Base-by-base conservation (phyloP, 257 asterid species). In the Salvia rosmarinus region DNA sequence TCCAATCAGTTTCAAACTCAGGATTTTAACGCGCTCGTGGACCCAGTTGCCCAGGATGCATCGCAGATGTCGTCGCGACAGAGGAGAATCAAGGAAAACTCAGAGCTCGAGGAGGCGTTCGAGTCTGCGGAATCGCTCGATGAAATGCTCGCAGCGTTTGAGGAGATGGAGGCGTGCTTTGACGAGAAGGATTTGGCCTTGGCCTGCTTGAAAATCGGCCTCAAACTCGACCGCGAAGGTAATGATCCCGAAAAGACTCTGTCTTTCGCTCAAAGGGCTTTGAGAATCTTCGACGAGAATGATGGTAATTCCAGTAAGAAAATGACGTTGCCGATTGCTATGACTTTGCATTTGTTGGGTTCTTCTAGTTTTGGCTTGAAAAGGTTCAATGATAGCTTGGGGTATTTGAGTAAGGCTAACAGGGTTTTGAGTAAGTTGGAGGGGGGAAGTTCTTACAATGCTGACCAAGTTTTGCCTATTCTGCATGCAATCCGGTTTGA, bases 301-400 rank as follows among this genome's bases (percentile, higher is more conserved):
- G 87, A 85, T 77, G 59, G 16, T 59, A 75, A 43, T 68, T 44
- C 57, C 21, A 28, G 70, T 62, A 47, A 69, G 79, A 85, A 72
- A 55, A 68, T 81, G 40, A 76, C 94, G 67, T 79, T 94, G 75
- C 96, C 96, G 20, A 78, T 89, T 76, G 97, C 97, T 1, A 91
- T 91, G 97, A 82, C 90, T 70, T 83, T 94, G 66, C 98, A 94
- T 82, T 73, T 89, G 74, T 70, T 94, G 85, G 98, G 97, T 72
- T 89, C 97, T 77, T 79, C 84, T 67, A 83, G 83, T 76, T 87
- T 70, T 63, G 77, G 77, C 73, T 68, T 84, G 82, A 87, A 85
- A 70, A 88, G 81, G 83, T 94, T 91, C 68, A 91, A 63, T 79
- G 98, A 94, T 10, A 89, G 97, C 79, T 84, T 94, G 70, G 96